These are phyloP conservation scores for Calycina herbarum DNA, from an alignment of 2,329 filamentous ascomycete genomes.

Conservation along the genomic window DNA sequence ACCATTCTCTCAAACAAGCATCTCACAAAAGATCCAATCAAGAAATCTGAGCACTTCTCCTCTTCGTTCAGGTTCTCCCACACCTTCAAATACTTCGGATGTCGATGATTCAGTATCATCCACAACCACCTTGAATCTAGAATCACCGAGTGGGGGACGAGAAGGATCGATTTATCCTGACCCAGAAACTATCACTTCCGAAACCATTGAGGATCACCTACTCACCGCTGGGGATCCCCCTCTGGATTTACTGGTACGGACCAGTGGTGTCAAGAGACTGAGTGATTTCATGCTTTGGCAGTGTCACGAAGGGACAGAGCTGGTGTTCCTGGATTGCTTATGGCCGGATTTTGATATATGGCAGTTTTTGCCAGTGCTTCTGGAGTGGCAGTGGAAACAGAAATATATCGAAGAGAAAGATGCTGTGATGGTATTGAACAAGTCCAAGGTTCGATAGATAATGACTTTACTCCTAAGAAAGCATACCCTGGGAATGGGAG, in stretches of 20 bases:
- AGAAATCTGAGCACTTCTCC: constrained; percentile 49
- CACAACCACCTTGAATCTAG: constrained; percentile 51
- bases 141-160: constrained; percentile 33
- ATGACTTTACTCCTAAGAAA: neutral
- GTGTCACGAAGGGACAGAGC: constrained; percentile 86
- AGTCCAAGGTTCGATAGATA: constrained; percentile 27
- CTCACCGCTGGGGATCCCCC: constrained; percentile 86
- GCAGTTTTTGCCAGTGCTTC: constrained; percentile 86
- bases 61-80: constrained; percentile 47
- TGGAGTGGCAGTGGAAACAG: constrained; percentile 78
- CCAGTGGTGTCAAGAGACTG: constrained; percentile 86
- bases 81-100: constrained; percentile 44
- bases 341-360: constrained; percentile 97
- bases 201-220: constrained; percentile 81
- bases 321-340: constrained; percentile 87
- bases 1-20: constrained; percentile 84
- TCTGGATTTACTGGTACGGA: constrained; percentile 86
- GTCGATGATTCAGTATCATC: constrained; percentile 56
- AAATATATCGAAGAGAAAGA: constrained; percentile 38
- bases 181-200: constrained; percentile 81
- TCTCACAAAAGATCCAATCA: constrained; percentile 79
- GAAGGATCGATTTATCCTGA: constrained; percentile 56
- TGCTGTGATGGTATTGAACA: constrained; percentile 17
- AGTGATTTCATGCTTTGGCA: constrained; percentile 99
- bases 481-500: neutral